Percentiles rank a stretch among this genome's conserved stretches.
Evolutionary conservation across 345 rosid genomes (phyloP).

Genomic region (Gynandropsis gynandra): DNA sequence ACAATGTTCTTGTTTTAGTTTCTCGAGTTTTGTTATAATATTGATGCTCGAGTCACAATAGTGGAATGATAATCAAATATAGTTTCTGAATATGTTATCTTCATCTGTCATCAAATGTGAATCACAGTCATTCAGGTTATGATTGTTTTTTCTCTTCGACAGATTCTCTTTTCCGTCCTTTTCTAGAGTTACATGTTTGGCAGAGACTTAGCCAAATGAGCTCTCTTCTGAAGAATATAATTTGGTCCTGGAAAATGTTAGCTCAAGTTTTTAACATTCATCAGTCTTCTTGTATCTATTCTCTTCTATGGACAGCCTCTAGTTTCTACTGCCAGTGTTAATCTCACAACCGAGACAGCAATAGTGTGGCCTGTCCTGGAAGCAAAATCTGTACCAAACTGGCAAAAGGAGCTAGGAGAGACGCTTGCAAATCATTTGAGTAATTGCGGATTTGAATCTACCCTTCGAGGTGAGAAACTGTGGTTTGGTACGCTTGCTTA

Average conservation of each 20-base stretch:
- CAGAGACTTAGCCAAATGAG: too few relatives aligned
- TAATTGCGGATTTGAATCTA: constrained; percentile 73
- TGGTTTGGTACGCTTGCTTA: neutral
- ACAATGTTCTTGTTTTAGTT: too few relatives aligned
- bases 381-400: constrained; percentile 63
- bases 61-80: too few relatives aligned
- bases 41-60: too few relatives aligned
- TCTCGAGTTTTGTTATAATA: too few relatives aligned
- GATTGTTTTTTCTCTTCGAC: too few relatives aligned
- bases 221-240: too few relatives aligned
- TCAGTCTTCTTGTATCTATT: neutral
- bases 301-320: constrained; percentile 50
- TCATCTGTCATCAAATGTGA: too few relatives aligned
- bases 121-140: too few relatives aligned
- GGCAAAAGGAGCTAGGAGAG: constrained; percentile 79
- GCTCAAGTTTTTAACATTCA: neutral
- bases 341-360: constrained; percentile 91
- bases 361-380: constrained; percentile 81
- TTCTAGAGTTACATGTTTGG: neutral
- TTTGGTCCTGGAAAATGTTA: neutral
- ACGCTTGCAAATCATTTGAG: constrained; percentile 85
- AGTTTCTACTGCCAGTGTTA: constrained; percentile 83
- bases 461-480: constrained; percentile 59
- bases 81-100: too few relatives aligned
- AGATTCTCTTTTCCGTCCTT: neutral